A percentile compares a stretch with the other conserved stretches of the same genome.
Evolutionary conservation across 2,329 filamentous ascomycete genomes (phyloP).

Genomic region (Alternaria ethzedia): DNA sequence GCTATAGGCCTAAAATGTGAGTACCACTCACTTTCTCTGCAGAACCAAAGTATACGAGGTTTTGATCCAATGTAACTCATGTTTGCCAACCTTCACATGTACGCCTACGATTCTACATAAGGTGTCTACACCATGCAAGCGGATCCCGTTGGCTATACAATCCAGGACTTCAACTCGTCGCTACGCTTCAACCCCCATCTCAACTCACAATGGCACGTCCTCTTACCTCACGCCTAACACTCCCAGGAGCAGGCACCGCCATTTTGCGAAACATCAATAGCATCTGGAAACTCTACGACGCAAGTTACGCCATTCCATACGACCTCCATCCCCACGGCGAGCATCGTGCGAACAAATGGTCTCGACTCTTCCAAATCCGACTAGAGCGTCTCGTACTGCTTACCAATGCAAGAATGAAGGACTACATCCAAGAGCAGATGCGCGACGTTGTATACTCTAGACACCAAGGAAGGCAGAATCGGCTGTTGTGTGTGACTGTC

Average conservation of each 20-base stretch:
- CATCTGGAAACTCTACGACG: not conserved
- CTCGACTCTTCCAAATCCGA: not conserved
- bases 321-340: not conserved
- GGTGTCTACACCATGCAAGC: not conserved
- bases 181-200: not conserved
- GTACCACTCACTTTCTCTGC: rapidly evolving
- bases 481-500: not conserved
- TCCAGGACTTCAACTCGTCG: not conserved
- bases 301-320: not conserved
- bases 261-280: not conserved
- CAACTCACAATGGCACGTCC: not conserved
- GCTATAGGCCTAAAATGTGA: not conserved
- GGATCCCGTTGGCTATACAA: too few species aligned
- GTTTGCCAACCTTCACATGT: not conserved
- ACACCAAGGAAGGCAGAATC: not conserved
- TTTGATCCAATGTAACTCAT: not conserved
- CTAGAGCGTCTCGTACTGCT: not conserved
- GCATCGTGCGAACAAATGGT: not conserved
- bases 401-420: not conserved
- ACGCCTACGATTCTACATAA: not conserved
- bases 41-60: not conserved
- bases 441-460: not conserved
- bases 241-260: not conserved
- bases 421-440: not conserved
- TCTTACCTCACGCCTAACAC: not conserved